These are phyloP conservation scores for Chaetomium sp. DNA, from an alignment of 2,329 filamentous ascomycete genomes.

Conservation along the genomic window DNA sequence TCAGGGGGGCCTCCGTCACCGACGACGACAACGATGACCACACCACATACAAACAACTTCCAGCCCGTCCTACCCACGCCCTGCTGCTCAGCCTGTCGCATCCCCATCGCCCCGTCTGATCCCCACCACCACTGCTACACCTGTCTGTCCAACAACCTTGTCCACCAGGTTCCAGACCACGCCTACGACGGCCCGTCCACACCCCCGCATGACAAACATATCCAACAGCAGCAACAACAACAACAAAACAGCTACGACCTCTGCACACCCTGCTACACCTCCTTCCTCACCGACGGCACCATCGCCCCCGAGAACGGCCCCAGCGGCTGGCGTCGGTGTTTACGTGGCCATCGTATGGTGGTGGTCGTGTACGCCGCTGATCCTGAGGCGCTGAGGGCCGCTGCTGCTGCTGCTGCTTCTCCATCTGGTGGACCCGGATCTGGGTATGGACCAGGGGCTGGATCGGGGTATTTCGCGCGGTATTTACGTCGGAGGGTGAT, in stretches of 20 bases:
- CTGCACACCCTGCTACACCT: slow-evolving; percentile 70
- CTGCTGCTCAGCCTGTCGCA: slow-evolving; percentile 69
- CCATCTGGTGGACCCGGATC: too few species aligned
- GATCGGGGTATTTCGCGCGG: too few species aligned
- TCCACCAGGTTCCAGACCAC: background rate
- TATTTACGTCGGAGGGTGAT: slow-evolving; percentile 44
- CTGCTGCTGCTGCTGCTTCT: slow-evolving; percentile 42
- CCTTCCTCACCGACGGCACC: slow-evolving; percentile 54
- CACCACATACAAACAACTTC: slow-evolving; percentile 43
- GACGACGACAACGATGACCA: background rate
- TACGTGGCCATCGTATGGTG: slow-evolving; percentile 73
- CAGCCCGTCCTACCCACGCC: slow-evolving; percentile 64
- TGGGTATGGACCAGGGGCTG: too few species aligned
- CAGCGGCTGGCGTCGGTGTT: slow-evolving; percentile 77
- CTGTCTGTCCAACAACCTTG: slow-evolving; percentile 41
- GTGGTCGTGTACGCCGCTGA: slow-evolving; percentile 60
- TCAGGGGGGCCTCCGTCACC: background rate
- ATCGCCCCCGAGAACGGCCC: slow-evolving; percentile 71
- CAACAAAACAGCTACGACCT: slow-evolving; percentile 62
- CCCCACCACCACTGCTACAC: slow-evolving; percentile 73
- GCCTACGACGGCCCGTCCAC: background rate
- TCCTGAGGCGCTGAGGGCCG: slow-evolving; percentile 19
- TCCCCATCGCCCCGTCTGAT: slow-evolving; percentile 57
- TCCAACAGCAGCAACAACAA: slow-evolving; percentile 37
- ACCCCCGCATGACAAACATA: slow-evolving; percentile 15